Percentiles rank a stretch among this genome's conserved stretches.
Evolutionary conservation across 371 early-diverging fungal species (phyloP).

Genomic region (Mortierella sp.): DNA sequence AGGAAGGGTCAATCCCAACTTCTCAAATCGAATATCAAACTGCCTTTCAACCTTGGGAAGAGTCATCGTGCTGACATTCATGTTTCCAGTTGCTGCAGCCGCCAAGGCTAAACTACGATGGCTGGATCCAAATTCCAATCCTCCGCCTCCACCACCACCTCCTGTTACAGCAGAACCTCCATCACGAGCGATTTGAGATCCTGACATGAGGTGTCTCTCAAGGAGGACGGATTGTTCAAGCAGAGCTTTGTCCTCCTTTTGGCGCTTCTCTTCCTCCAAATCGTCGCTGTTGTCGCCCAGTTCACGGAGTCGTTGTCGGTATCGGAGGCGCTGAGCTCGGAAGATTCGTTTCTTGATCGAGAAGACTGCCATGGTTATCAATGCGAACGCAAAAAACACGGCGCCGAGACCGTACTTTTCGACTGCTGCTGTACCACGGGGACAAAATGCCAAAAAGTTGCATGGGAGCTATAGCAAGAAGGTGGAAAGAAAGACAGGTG

Average conservation of each 20-base stretch:
- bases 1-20: constrained; percentile 67
- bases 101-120: constrained; percentile 40
- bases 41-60: constrained; percentile 46
- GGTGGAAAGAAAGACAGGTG: background rate
- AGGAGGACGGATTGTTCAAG: constrained; percentile 42
- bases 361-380: constrained; percentile 45
- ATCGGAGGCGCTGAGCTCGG: constrained; percentile 39
- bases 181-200: constrained; percentile 4
- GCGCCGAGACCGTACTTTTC: constrained; percentile 52
- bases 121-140: constrained; percentile 36
- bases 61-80: constrained; percentile 46
- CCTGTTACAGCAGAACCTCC: background rate
- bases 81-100: constrained; percentile 32
- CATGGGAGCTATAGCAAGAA: constrained; percentile 31
- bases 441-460: constrained; percentile 53
- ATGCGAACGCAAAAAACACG: constrained; percentile 33
- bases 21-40: constrained; percentile 69
- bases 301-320: constrained; percentile 40
- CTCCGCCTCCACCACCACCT: background rate
- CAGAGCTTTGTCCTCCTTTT: constrained; percentile 25
- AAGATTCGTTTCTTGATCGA: constrained; percentile 39
- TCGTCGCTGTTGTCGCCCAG: constrained; percentile 43
- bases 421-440: constrained; percentile 38
- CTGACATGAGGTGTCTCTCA: constrained; percentile 18
- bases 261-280: constrained; percentile 25